These are phyloP conservation scores for Macrolepiota albuminosa DNA, from an alignment of 768 basidiomycete species.

Conservation along the genomic window DNA sequence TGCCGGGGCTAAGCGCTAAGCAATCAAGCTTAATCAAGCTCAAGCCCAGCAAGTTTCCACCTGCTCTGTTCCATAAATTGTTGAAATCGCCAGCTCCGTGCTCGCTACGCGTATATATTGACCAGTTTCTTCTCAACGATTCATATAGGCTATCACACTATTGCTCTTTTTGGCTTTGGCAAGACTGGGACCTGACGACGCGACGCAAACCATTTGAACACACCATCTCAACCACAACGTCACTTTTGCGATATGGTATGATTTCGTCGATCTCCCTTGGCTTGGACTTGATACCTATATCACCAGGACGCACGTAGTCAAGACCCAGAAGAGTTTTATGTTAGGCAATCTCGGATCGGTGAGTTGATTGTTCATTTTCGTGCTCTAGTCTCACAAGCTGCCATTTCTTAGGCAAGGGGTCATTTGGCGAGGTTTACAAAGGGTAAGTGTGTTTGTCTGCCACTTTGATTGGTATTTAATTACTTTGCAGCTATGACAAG, in stretches of 20 bases:
- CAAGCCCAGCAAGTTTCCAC: conserved; percentile 1
- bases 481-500: conserved; percentile 74
- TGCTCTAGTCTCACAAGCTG: conserved; percentile 6
- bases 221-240: conserved; percentile 2
- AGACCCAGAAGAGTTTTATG: conserved; percentile 97
- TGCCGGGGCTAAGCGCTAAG: conserved; percentile 19
- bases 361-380: conserved; percentile 15
- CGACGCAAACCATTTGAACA: conserved; percentile 23
- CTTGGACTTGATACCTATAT: conserved; percentile 16
- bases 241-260: conserved; percentile 25
- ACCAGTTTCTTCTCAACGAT: not conserved
- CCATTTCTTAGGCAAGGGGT: conserved; percentile 76
- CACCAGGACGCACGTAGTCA: conserved; percentile 29
- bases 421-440: conserved; percentile 99
- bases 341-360: conserved; percentile 98
- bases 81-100: not conserved
- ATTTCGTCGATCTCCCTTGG: conserved; percentile 19
- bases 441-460: conserved; percentile 49
- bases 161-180: not conserved
- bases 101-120: not conserved
- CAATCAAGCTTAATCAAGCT: conserved; percentile 1
- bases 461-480: conserved; percentile 1
- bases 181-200: conserved; percentile 24
- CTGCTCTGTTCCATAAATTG: conserved; percentile 12
- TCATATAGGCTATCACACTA: not conserved